phyloP scores from a whole-genome alignment of 371 early-diverging fungal species.

The Lichtheimia ramosa region DNA sequence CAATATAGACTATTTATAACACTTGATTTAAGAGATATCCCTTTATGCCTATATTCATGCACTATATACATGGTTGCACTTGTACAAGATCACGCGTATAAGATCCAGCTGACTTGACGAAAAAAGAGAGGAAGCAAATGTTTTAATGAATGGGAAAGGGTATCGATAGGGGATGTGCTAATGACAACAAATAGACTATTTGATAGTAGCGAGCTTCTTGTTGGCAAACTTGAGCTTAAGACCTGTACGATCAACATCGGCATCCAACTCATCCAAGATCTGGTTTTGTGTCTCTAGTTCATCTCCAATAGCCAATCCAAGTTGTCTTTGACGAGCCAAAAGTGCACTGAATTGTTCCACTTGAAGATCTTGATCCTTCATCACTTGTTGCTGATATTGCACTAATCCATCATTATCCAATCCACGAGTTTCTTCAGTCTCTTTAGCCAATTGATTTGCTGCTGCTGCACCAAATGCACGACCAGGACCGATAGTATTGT shows the following conservation, averaged over 20 bases:
- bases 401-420: conserved; percentile 75
- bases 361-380: conserved; percentile 80
- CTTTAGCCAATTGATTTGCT: conserved; percentile 42
- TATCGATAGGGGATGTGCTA: no score
- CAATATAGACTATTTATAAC: no score
- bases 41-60: no score
- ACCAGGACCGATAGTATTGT: conserved; percentile 18
- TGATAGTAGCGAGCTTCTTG: conserved; percentile 73
- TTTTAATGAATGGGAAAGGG: no score
- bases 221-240: conserved; percentile 69
- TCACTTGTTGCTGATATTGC: conserved; percentile 69
- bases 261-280: conserved; percentile 80
- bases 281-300: conserved; percentile 89
- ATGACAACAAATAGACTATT: conserved; percentile 20
- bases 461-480: conserved; percentile 69
- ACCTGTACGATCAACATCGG: conserved; percentile 67
- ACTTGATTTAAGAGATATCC: no score
- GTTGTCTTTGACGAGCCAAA: conserved; percentile 76
- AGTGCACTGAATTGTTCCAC: conserved; percentile 73
- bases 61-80: no score
- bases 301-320: conserved; percentile 81
- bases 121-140: no score
- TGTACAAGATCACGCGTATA: no score
- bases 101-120: no score
- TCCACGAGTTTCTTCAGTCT: conserved; percentile 74